Evolutionary conservation across 352 stramenopile species (phyloP).

Genomic region (Phytophthora hibernalis): DNA sequence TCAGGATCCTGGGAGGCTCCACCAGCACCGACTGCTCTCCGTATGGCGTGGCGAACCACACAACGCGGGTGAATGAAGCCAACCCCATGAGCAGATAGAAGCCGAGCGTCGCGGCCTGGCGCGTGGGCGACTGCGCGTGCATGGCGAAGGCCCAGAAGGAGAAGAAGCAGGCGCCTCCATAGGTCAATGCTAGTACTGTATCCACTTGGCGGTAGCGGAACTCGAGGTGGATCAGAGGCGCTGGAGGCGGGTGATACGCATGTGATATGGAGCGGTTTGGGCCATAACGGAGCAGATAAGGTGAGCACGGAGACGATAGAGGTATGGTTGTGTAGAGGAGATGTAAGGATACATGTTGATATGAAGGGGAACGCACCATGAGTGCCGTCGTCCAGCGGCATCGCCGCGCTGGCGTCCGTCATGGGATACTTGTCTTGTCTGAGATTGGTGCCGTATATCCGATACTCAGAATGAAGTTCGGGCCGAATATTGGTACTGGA

Average conservation of each 20-base stretch:
- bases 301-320: slow-evolving; percentile 8
- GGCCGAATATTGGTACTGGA: background rate
- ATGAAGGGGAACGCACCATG: slow-evolving; percentile 25
- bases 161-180: slow-evolving; percentile 82
- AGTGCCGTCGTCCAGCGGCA: slow-evolving; percentile 33
- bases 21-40: slow-evolving; percentile 74
- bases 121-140: slow-evolving; percentile 62
- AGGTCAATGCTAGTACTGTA: slow-evolving; percentile 75
- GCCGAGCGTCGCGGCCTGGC: slow-evolving; percentile 75
- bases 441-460: slow-evolving; percentile 6
- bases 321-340: slow-evolving; percentile 6
- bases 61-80: slow-evolving; percentile 63
- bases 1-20: slow-evolving; percentile 60
- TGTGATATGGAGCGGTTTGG: background rate
- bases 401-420: slow-evolving; percentile 29
- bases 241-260: slow-evolving; percentile 34
- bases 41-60: slow-evolving; percentile 83
- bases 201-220: slow-evolving; percentile 86
- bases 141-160: slow-evolving; percentile 82
- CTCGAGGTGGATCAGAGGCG: slow-evolving; percentile 73
- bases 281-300: slow-evolving; percentile 8
- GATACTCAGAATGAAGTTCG: background rate
- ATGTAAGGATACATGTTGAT: background rate
- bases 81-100: slow-evolving; percentile 85
- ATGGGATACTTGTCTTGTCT: too few species aligned